These are phyloP conservation scores for Teunomyces aglyptinius DNA, from an alignment of 805 yeast genomes.

Conservation along the genomic window DNA sequence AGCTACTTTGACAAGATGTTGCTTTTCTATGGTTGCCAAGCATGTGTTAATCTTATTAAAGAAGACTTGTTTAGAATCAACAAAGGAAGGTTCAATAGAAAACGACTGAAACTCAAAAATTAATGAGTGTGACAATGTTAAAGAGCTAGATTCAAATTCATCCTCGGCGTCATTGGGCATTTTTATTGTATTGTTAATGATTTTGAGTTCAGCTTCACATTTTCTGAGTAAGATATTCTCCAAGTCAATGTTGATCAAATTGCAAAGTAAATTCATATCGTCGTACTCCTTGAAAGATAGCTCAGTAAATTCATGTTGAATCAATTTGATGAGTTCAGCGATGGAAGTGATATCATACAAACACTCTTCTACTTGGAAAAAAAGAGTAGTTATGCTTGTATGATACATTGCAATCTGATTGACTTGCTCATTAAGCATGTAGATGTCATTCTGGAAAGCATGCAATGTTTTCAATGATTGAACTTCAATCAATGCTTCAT, in stretches of 20 bases:
- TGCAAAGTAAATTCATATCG: conserved; percentile 13
- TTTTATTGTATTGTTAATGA: not conserved
- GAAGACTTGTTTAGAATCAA: conserved; percentile 30
- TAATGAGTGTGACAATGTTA: conserved; percentile 30
- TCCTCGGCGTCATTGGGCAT: not conserved
- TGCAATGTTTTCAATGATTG: conserved; percentile 21
- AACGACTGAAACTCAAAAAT: conserved; percentile 37
- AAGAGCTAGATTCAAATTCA: not conserved
- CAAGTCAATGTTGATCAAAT: conserved; percentile 24
- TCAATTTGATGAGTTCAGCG: conserved; percentile 7
- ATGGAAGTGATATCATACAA: conserved; percentile 13
- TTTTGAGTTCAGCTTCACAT: conserved; percentile 15
- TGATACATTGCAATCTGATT: conserved; percentile 17
- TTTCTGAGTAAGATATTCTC: conserved; percentile 17
- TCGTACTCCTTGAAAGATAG: conserved; percentile 17
- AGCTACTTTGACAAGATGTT: conserved; percentile 9
- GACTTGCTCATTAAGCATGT: conserved; percentile 17
- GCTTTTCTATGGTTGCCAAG: conserved; percentile 18
- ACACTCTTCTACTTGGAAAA: conserved; percentile 16
- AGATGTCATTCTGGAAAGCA: conserved; percentile 22
- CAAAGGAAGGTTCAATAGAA: conserved; percentile 40
- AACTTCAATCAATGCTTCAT: conserved; percentile 26
- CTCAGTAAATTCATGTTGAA: conserved; percentile 15
- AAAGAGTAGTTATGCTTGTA: conserved; percentile 12
- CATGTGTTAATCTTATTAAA: conserved; percentile 17